Evolutionary conservation across 116 monocot species (phyloP).

Genomic region (Papilionanthe hybrid): DNA sequence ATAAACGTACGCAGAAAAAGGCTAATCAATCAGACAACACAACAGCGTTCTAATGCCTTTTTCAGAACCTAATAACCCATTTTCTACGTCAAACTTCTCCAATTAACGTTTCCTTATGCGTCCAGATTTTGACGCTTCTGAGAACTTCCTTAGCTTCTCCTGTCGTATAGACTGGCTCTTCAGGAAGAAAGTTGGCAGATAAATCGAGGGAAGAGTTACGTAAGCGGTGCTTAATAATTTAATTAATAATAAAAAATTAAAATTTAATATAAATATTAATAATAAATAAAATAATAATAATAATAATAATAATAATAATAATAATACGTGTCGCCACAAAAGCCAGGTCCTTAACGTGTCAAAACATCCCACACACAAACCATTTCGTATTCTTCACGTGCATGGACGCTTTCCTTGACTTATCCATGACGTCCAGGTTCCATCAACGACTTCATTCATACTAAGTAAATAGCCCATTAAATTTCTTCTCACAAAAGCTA

Average conservation of each 20-base stretch:
- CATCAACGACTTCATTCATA: neutral
- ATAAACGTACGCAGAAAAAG: too few species aligned
- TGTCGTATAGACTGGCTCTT: neutral
- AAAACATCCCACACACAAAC: constrained; percentile 1
- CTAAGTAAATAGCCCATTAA: too few species aligned
- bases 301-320: neutral
- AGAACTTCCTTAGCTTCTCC: neutral
- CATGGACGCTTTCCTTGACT: constrained; percentile 13
- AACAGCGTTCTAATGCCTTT: too few species aligned
- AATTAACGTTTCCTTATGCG: neutral
- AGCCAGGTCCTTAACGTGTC: neutral
- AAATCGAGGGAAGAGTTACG: neutral
- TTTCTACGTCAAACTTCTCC: neutral
- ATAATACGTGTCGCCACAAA: neutral
- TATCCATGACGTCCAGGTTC: constrained; percentile 4
- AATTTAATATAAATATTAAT: too few species aligned
- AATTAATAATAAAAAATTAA: too few species aligned
- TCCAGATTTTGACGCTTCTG: constrained; percentile 1
- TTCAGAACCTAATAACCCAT: too few species aligned
- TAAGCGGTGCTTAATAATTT: too few species aligned
- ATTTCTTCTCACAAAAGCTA: too few species aligned
- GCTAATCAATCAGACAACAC: too few species aligned
- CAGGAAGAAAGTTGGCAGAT: neutral
- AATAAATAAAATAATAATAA: too few species aligned
- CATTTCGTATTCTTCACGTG: constrained; percentile 6